Base-by-base conservation (phyloP, 345 rosid species). In the Noccaea bulbosa region DNA sequence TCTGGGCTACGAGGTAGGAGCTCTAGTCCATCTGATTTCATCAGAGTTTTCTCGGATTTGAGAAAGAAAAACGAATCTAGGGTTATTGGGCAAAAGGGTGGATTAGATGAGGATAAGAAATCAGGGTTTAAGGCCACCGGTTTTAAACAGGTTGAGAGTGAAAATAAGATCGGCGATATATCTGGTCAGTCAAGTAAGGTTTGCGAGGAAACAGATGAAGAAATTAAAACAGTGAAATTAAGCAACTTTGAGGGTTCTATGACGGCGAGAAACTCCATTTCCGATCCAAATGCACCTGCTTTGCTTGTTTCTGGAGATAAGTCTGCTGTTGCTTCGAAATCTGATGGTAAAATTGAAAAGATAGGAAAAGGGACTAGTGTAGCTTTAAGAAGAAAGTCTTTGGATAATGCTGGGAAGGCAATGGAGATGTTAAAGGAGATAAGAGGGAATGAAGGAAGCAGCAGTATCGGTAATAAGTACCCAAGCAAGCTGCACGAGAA, bases 401-500 rank as follows among this genome's bases (percentile, higher is more conserved):
- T 41, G 45, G 65, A 70, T 56, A 44, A 67, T 61, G 69, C 20
- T 62, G 77, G 68, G 9, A 83, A 81, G 75, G 79, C 55, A 20
- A 67, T 56, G 47, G 86, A 83, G 70, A 78, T 74, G 43, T 39
- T 64, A 9, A 86, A 82, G 69, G 92, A 74, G 54, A 77, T 76
- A 47, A 78, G 57, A 43, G 50, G 71, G 51, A 67, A 58, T 43
- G 81, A 77, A 38, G 82, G 80, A 41, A 66, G 74, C 16, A 69
- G 41, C 0, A 64, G 71, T 37, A 33, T 57, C 30, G 62, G 66
- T 56, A 32, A 52, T 15, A 90, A 86, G 46, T 80, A 81, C 57
- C 86, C 84, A 0, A 87, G 93, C 64, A 92, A 84, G 79, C 86
- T 95, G 60, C 96, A 95, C n/a, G 94, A 92, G 73, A 92, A 87